Evolutionary conservation across 768 basidiomycete genomes (phyloP).

Genomic region (Termitomyces sp.): DNA sequence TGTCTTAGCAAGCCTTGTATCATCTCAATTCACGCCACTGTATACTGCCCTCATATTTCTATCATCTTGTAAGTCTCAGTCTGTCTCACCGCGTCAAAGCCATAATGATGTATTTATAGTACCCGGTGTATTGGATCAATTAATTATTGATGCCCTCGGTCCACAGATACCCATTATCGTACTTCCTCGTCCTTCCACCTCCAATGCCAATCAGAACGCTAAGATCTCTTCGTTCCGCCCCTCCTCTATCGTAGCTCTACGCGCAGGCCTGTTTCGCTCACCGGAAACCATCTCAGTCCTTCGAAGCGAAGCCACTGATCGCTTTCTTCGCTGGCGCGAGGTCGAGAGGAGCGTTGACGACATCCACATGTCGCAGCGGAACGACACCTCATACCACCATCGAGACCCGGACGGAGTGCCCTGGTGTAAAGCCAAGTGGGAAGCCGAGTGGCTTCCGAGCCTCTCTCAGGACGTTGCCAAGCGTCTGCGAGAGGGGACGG

Average conservation of each 20-base stretch:
- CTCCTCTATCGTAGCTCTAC: conserved; percentile 41
- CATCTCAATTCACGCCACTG: conserved; percentile 52
- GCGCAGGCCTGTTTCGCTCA: conserved; percentile 56
- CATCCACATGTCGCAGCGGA: conserved; percentile 26
- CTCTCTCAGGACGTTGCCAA: conserved; percentile 60
- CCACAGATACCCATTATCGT: conserved; percentile 54
- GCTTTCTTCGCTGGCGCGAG: conserved; percentile 70
- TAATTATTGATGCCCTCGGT: conserved; percentile 42
- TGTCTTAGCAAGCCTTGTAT: conserved; percentile 45
- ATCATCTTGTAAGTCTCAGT: conserved; percentile 34
- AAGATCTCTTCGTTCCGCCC: conserved; percentile 56
- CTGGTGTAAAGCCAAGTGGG: conserved; percentile 65
- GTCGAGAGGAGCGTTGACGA: conserved; percentile 51
- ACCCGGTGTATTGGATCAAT: conserved; percentile 33
- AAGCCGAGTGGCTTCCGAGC: conserved; percentile 54
- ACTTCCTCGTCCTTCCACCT: conserved; percentile 31
- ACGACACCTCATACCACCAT: conserved; percentile 14
- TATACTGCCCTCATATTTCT: conserved; percentile 57
- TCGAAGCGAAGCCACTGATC: conserved; percentile 59
- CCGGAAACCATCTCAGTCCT: conserved; percentile 54
- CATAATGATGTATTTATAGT: conserved; percentile 17
- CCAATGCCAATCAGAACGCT: conserved; percentile 22
- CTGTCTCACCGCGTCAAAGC: background rate
- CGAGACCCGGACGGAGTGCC: conserved; percentile 12
- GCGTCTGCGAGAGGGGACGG: conserved; percentile 30